Percentiles rank a stretch among this genome's conserved stretches.
These are phyloP conservation scores for Mixia osmundae DNA, from an alignment of 1,284 basidiomycete genomes.

Conservation along the genomic window DNA sequence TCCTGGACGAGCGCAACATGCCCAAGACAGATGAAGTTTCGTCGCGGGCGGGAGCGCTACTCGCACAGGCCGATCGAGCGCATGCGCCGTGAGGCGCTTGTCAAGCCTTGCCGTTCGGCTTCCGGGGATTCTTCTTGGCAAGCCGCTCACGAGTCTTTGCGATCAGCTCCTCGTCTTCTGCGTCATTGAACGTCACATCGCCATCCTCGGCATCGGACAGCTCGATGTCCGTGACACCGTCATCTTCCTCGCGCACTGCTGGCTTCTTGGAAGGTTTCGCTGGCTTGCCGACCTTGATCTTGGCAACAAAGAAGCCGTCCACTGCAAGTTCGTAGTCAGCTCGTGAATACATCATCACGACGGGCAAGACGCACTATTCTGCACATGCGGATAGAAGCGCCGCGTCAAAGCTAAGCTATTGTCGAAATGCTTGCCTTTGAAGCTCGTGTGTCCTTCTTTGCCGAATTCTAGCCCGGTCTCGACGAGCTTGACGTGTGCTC, in stretches of 20 bases:
- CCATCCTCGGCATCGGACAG: too few species aligned
- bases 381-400: slow-evolving; percentile 70
- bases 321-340: slow-evolving; percentile 29
- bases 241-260: slow-evolving; percentile 15
- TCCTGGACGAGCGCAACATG: too few species aligned
- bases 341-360: not conserved
- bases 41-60: too few species aligned
- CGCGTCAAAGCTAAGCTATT: slow-evolving; percentile 58
- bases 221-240: slow-evolving; percentile 16
- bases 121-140: not conserved
- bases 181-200: slow-evolving; percentile 22
- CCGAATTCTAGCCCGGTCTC: slow-evolving; percentile 86
- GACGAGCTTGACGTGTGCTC: slow-evolving; percentile 84
- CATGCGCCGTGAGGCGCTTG: too few species aligned
- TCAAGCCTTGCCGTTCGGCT: too few species aligned
- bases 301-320: slow-evolving; percentile 98
- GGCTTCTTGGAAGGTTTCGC: slow-evolving; percentile 2
- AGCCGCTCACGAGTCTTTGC: slow-evolving; percentile 23
- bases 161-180: slow-evolving; percentile 20
- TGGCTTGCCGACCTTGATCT: slow-evolving; percentile 79
- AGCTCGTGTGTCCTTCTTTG: slow-evolving; percentile 67
- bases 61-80: too few species aligned
- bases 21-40: too few species aligned
- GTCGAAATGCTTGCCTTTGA: slow-evolving; percentile 70
- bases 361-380: slow-evolving; percentile 31